These are phyloP conservation scores for Chamaecrista fasciculata DNA, from an alignment of 306 rosid genomes.

Conservation along the genomic window DNA sequence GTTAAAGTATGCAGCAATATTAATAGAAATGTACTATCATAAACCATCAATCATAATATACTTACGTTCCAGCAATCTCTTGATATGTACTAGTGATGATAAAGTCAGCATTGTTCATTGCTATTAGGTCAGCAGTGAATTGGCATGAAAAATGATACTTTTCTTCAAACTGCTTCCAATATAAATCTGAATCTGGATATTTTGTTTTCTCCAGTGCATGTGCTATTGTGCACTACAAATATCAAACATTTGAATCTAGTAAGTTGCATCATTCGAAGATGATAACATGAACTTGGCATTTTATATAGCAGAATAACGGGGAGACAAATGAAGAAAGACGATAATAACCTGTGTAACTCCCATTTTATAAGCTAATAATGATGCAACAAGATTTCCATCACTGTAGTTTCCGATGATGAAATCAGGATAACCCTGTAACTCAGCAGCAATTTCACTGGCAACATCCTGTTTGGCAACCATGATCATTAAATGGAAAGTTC, in stretches of 20 bases:
- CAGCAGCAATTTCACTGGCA: slow-evolving; percentile 78
- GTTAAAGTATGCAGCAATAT: neutral
- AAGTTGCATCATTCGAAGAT: slow-evolving; percentile 15
- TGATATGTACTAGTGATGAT: slow-evolving; percentile 98
- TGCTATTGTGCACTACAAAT: slow-evolving; percentile 81
- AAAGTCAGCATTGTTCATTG: slow-evolving; percentile 95
- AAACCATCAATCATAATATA: neutral
- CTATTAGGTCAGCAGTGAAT: slow-evolving; percentile 90
- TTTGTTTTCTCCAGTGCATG: slow-evolving; percentile 97
- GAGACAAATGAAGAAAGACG: slow-evolving; percentile 19
- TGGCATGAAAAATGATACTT: slow-evolving; percentile 91
- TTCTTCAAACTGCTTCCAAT: slow-evolving; percentile 85
- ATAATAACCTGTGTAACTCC: slow-evolving; percentile 89
- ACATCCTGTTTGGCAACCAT: slow-evolving; percentile 65
- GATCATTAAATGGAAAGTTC: slow-evolving; percentile 4
- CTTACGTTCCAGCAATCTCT: slow-evolving; percentile 98
- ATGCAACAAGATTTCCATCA: slow-evolving; percentile 96
- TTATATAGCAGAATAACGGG: neutral
- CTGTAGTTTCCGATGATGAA: slow-evolving; percentile 96
- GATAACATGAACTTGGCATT: slow-evolving; percentile 3
- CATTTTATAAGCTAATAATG: slow-evolving; percentile 86
- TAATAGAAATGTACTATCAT: neutral
- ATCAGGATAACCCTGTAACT: slow-evolving; percentile 84
- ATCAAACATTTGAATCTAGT: slow-evolving; percentile 29
- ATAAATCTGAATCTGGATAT: slow-evolving; percentile 87